A percentile compares a stretch with the other conserved stretches of the same genome.
Conservation (phyloP, 192 early-diverging fungal species). For the Jimgerdemannia flammicorona region DNA sequence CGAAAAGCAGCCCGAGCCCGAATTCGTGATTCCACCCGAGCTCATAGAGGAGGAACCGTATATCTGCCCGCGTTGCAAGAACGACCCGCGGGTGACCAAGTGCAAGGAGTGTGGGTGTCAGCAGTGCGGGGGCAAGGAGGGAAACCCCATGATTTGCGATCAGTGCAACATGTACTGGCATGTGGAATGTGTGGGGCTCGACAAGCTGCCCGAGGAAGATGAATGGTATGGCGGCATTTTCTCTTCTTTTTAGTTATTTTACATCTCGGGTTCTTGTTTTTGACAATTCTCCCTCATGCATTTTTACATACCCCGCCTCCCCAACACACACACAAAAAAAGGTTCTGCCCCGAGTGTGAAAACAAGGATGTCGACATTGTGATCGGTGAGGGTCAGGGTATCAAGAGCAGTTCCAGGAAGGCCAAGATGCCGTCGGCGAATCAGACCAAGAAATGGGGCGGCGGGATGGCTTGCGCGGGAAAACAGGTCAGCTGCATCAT, state of each 20-base stretch:
- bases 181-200: conserved; percentile 41
- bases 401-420: conserved; percentile 27
- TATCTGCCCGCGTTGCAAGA: conserved; percentile 8
- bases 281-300: no score
- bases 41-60: neutral
- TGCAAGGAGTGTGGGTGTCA: conserved; percentile 52
- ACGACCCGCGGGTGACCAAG: conserved; percentile 1
- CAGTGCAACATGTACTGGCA: conserved; percentile 56
- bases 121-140: conserved; percentile 49
- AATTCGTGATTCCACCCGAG: neutral
- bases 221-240: no score
- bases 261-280: no score
- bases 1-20: no score
- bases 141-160: conserved; percentile 53
- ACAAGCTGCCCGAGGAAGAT: conserved; percentile 37
- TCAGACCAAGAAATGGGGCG: conserved; percentile 49
- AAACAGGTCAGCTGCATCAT: conserved; percentile 1
- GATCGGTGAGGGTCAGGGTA: conserved; percentile 31
- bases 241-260: no score
- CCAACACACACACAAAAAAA: no score
- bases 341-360: conserved; percentile 40
- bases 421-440: conserved; percentile 52
- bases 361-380: conserved; percentile 36
- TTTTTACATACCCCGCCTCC: no score
- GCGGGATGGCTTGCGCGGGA: conserved; percentile 51